Base-by-base conservation (phyloP, 441 rosid species). In the Erodium moschatum region DNA sequence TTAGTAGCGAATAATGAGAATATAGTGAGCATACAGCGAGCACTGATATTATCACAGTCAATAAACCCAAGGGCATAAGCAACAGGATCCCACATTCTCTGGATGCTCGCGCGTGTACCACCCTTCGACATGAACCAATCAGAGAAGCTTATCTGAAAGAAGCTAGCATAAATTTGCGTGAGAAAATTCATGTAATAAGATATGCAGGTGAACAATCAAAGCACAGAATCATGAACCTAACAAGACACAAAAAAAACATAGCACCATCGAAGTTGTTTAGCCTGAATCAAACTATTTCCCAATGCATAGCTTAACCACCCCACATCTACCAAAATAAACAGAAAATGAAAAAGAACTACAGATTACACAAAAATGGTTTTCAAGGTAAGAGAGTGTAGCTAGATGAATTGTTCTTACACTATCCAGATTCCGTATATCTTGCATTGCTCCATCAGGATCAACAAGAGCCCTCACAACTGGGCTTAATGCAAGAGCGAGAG, bases 81-180 rank as follows among this genome's bases (percentile, higher is more conserved):
- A 81, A 94, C 97, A 65, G 99, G 99, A 83, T 94, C 97, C 99
- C 99, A 94, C 99, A 94, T 85, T 82, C 99, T 86, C 75, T 87
- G 92, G 72, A 94, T 89, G 74, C 99, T 94, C 44, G 50, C 76
- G 16, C 96, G 84, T 9, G 97, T 91, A 65, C 99, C 99, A 40
- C 99, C 99, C 84, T 91, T 94, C 31, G 97, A 91, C 80, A 94
- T 61, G 81, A 94, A 91, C 99, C 99, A 94, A 76, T 91, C 88
- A 8, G 97, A 88, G 84, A 91, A 91, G 85, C 97, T 91, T 79
- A 91, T 85, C 97, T 91, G 85, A 69, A 80, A 72, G 74, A 38
- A 50, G 66, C 8, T 66, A 75, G 72, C 56, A 48, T 16, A 69
- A 31, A 68, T 70, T 72, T 44, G 48, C 67, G 70, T 62, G 24